Percentiles rank a stretch among this genome's conserved stretches.
phyloP scores from a whole-genome alignment of 73 alveolate species.

The Symbiodinium pilosum region DNA sequence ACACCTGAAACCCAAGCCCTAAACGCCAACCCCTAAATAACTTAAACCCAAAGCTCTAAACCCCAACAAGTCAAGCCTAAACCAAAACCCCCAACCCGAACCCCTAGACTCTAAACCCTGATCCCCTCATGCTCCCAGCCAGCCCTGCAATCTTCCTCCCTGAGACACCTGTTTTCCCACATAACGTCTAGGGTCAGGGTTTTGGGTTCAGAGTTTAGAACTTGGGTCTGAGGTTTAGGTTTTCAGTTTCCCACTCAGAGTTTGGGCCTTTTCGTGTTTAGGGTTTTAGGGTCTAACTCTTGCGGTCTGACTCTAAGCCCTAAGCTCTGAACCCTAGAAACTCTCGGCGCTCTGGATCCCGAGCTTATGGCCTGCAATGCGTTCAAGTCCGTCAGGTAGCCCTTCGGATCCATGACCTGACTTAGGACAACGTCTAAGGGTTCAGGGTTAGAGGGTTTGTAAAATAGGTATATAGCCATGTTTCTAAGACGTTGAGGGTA shows the following conservation, averaged over 20 bases:
- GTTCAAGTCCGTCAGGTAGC: slow-evolving; percentile 96
- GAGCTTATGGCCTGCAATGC: too few relatives aligned
- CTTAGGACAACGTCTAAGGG: neutral
- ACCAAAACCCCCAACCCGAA: neutral
- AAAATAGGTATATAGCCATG: too few relatives aligned
- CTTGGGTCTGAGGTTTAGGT: neutral
- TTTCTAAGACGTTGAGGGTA: too few relatives aligned
- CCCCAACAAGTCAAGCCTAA: neutral
- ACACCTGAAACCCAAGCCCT: neutral
- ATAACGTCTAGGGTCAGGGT: neutral
- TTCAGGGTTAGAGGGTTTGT: neutral
- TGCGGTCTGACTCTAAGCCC: too few relatives aligned
- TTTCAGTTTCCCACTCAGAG: neutral
- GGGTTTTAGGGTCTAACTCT: too few relatives aligned
- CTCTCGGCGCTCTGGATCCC: too few relatives aligned
- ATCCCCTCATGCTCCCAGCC: neutral
- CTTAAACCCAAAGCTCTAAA: neutral
- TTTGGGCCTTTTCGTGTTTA: too few relatives aligned
- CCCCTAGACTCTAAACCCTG: neutral
- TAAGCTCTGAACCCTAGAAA: too few relatives aligned
- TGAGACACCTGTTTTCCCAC: neutral
- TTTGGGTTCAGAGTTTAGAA: neutral
- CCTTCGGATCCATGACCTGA: slow-evolving; percentile 96
- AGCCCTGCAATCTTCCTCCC: neutral
- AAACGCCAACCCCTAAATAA: neutral